Evolutionary conservation across 2,329 filamentous ascomycete genomes (phyloP).

Genomic region (Alternaria alternata): DNA sequence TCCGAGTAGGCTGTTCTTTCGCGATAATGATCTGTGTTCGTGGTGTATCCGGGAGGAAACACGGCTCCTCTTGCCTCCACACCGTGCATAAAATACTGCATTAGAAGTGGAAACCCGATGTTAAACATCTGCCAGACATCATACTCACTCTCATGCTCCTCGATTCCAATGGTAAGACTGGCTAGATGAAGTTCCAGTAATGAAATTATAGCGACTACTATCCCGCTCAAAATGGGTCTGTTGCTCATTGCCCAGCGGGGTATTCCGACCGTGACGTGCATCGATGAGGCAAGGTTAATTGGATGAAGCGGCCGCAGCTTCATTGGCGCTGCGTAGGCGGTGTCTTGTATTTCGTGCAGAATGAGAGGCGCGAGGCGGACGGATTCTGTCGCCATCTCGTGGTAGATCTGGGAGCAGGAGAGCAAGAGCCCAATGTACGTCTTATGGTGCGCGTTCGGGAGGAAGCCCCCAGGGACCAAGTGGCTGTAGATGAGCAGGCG

Average conservation of each 20-base stretch:
- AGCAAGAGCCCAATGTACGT: constrained; percentile 5
- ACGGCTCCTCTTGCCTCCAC: neutral
- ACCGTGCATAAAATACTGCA: neutral
- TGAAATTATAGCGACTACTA: neutral
- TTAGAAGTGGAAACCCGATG: neutral
- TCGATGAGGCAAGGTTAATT: neutral
- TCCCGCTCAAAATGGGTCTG: neutral
- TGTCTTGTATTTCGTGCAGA: neutral
- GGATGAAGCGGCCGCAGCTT: constrained; percentile 4
- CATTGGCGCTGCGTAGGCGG: neutral
- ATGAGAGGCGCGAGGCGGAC: constrained; percentile 2
- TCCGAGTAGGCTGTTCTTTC: too few species aligned
- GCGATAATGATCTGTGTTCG: too few species aligned
- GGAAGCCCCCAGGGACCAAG: neutral
- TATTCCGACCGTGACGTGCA: constrained; percentile 6
- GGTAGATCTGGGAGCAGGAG: constrained; percentile 10
- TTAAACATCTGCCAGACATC: neutral
- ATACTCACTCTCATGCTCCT: constrained; percentile 2
- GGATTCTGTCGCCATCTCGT: constrained; percentile 8
- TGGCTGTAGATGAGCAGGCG: constrained; percentile 3
- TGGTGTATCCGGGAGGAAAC: too few species aligned
- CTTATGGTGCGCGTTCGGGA: neutral
- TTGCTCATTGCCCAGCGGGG: constrained; percentile 6
- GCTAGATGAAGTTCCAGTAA: constrained; percentile 7
- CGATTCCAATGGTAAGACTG: constrained; percentile 6